Percentiles rank a stretch among this genome's conserved stretches.
Evolutionary conservation across 2,329 filamentous ascomycete species (phyloP).

Genomic region (Epichloe uncinata): DNA sequence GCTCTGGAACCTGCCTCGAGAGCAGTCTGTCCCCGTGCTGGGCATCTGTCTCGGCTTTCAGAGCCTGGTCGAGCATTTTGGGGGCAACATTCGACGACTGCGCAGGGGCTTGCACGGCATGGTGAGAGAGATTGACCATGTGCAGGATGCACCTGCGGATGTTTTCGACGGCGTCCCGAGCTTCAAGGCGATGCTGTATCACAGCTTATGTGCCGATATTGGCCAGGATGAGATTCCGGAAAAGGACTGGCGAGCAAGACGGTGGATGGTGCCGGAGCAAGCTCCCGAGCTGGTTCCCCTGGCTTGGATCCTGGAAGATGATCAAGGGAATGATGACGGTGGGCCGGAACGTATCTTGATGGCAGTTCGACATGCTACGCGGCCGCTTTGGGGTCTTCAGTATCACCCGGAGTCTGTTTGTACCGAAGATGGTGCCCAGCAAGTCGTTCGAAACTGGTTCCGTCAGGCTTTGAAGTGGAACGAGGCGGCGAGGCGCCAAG

Average conservation of each 20-base stretch:
- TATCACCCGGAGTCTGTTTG: slow-evolving; percentile 87
- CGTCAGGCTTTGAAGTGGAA: slow-evolving; percentile 49
- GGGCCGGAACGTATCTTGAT: slow-evolving; percentile 50
- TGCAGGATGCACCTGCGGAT: slow-evolving; percentile 26
- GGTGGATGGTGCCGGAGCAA: slow-evolving; percentile 24
- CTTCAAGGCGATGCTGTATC: slow-evolving; percentile 65
- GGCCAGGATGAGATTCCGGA: slow-evolving; percentile 30
- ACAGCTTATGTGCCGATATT: slow-evolving; percentile 46
- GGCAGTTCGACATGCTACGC: slow-evolving; percentile 53
- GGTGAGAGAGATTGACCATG: slow-evolving; percentile 53
- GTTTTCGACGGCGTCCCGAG: slow-evolving; percentile 50
- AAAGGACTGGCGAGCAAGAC: slow-evolving; percentile 22
- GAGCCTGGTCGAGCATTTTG: slow-evolving; percentile 57
- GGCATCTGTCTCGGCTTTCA: slow-evolving; percentile 88
- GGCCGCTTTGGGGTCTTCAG: slow-evolving; percentile 77
- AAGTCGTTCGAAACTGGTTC: slow-evolving; percentile 67
- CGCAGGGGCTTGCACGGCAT: slow-evolving; percentile 71
- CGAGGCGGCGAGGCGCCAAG: slow-evolving; percentile 11
- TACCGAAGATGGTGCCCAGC: slow-evolving; percentile 53
- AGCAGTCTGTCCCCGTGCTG: slow-evolving; percentile 57
- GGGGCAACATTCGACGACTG: slow-evolving; percentile 52
- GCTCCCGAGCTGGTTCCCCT: slow-evolving; percentile 39
- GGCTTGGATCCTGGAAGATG: slow-evolving; percentile 42
- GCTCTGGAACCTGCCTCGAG: slow-evolving; percentile 55
- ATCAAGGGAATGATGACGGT: slow-evolving; percentile 13